Evolutionary conservation across 1,284 basidiomycete species (phyloP).

Genomic region (Irpex sp.): DNA sequence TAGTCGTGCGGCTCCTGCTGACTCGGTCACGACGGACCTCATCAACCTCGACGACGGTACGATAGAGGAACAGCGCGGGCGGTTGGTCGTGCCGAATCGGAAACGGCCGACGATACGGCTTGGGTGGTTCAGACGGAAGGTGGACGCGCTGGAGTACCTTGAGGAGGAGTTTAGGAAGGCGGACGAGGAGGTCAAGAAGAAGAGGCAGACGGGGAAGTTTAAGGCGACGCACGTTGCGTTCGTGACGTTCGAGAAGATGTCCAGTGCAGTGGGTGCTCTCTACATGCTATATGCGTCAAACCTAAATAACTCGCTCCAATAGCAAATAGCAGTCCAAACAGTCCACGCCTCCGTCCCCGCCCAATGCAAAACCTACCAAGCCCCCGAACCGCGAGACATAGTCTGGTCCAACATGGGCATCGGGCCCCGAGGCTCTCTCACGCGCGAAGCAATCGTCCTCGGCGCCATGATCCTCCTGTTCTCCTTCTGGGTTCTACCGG

Average conservation of each 20-base stretch:
- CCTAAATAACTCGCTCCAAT: neutral
- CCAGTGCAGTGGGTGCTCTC: conserved; percentile 69
- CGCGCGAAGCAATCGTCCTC: conserved; percentile 71
- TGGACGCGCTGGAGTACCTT: conserved; percentile 85
- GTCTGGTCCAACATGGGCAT: conserved; percentile 89
- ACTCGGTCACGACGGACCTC: conserved; percentile 42
- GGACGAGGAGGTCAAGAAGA: conserved; percentile 76
- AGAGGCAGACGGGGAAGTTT: conserved; percentile 66
- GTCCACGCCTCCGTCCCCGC: conserved; percentile 73
- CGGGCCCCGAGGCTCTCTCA: conserved; percentile 50
- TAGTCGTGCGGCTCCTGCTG: conserved; percentile 69
- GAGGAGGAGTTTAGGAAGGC: conserved; percentile 74
- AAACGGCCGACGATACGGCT: conserved; percentile 67
- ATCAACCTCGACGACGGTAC: conserved; percentile 49
- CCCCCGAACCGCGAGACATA: conserved; percentile 95
- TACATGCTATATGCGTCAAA: neutral
- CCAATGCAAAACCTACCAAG: conserved; percentile 67
- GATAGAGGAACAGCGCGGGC: conserved; percentile 44
- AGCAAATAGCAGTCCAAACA: conserved; percentile 91
- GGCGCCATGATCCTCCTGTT: conserved; percentile 67
- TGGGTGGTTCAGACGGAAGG: conserved; percentile 64
- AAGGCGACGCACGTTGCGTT: conserved; percentile 84
- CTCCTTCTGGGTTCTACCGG: conserved; percentile 87
- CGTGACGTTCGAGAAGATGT: conserved; percentile 96
- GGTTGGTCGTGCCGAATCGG: conserved; percentile 72